These are phyloP conservation scores for Penicillium cataractarum DNA, from an alignment of 495 filamentous ascomycete species.

Conservation along the genomic window DNA sequence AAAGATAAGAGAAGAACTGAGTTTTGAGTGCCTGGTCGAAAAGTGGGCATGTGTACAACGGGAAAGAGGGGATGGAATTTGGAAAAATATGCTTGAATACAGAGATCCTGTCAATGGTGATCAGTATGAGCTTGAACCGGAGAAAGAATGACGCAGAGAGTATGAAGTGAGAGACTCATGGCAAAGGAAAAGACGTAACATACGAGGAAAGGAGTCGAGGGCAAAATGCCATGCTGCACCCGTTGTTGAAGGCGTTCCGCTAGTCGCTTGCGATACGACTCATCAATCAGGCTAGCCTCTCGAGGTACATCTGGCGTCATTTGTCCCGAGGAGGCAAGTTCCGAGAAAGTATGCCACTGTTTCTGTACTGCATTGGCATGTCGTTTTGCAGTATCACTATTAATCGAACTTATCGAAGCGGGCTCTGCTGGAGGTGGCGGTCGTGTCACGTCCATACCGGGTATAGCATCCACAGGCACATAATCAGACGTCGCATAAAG, in stretches of 20 bases:
- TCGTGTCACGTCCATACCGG: not conserved
- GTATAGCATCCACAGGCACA: conserved; percentile 3
- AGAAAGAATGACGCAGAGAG: no score
- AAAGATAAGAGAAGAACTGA: conserved; percentile 22
- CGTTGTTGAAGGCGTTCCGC: conserved; percentile 24
- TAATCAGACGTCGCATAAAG: conserved; percentile 18
- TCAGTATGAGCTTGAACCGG: conserved; percentile 13
- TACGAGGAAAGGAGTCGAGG: conserved; percentile 31
- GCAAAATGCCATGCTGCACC: conserved; percentile 22
- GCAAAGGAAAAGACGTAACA: not conserved
- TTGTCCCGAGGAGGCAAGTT: conserved; percentile 6
- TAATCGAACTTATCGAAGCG: not conserved
- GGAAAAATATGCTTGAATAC: conserved; percentile 37
- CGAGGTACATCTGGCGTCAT: conserved; percentile 16
- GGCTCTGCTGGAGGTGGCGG: not conserved
- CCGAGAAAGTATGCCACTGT: conserved; percentile 21
- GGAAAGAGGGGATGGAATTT: conserved; percentile 36
- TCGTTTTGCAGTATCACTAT: not conserved
- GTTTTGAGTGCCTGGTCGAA: conserved; percentile 27
- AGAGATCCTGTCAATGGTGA: conserved; percentile 20
- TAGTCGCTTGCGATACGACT: conserved; percentile 25
- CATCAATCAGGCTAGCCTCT: conserved; percentile 23
- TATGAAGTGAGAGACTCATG: no score
- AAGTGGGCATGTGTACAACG: conserved; percentile 35
- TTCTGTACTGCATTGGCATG: conserved; percentile 8